Evolutionary conservation across 768 basidiomycete genomes (phyloP).

Genomic region (Clitopilus hobsonii): DNA sequence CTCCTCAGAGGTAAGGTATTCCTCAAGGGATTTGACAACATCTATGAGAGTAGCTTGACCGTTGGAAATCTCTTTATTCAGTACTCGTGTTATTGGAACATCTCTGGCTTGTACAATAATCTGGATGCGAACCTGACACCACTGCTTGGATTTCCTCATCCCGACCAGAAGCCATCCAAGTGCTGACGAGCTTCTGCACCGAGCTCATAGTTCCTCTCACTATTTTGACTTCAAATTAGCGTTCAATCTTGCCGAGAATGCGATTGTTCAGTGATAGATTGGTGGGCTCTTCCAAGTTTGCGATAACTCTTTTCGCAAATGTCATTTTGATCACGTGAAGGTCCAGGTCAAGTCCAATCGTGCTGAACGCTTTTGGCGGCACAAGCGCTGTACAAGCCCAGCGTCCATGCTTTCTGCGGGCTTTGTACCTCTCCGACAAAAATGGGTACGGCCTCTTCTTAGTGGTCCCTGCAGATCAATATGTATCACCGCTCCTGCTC

Average conservation of each 20-base stretch:
- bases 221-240: not conserved
- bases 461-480: conserved; percentile 9
- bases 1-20: conserved; percentile 85
- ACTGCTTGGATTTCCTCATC: conserved; percentile 57
- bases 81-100: not conserved
- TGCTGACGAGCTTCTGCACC: conserved; percentile 50
- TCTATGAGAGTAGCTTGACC: conserved; percentile 61
- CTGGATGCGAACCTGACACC: conserved; percentile 47
- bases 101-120: conserved; percentile 4
- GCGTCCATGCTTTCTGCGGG: conserved; percentile 32
- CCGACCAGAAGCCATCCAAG: conserved; percentile 66
- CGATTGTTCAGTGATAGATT: not conserved
- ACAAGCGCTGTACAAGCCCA: conserved; percentile 16
- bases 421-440: conserved; percentile 25
- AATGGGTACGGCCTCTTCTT: conserved; percentile 22
- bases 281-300: not conserved
- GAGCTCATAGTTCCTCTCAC: conserved; percentile 24
- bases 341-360: not conserved
- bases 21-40: conserved; percentile 82
- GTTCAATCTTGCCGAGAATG: too few relatives aligned
- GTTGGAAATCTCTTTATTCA: conserved; percentile 37
- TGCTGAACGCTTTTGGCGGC: conserved; percentile 2
- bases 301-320: not conserved
- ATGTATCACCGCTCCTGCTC: conserved; percentile 2
- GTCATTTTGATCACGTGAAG: not conserved